Conservation (phyloP, 2,329 filamentous ascomycete species). For the Fusarium cyanostomum region DNA sequence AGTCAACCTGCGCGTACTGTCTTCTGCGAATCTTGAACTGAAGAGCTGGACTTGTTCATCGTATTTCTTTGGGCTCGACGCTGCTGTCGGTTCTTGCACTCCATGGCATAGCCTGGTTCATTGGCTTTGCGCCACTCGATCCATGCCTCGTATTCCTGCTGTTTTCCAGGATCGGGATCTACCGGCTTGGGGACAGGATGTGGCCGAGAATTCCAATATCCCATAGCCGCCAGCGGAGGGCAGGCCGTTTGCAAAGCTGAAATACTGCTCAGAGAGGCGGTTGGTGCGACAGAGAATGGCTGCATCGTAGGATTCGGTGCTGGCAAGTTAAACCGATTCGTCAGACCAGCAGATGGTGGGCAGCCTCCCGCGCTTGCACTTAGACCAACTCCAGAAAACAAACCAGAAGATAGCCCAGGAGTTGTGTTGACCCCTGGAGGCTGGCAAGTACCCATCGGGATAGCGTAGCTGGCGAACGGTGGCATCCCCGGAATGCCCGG, state of each 20-base stretch:
- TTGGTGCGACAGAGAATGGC: not conserved
- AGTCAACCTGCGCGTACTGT: not conserved
- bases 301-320: slow-evolving; percentile 5
- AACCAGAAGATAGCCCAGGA: slow-evolving; percentile 1
- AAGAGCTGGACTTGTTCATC: slow-evolving; percentile 2
- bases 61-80: slow-evolving; percentile 46
- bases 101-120: slow-evolving; percentile 58
- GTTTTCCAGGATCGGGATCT: slow-evolving; percentile 51
- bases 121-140: slow-evolving; percentile 60
- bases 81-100: slow-evolving; percentile 57
- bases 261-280: not conserved
- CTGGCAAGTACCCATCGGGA: not conserved
- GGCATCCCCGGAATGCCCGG: not conserved
- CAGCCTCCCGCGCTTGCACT: not conserved
- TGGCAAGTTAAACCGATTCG: slow-evolving; percentile 3
- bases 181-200: slow-evolving; percentile 53
- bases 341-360: not conserved
- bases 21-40: not conserved
- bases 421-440: not conserved
- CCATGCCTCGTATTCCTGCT: slow-evolving; percentile 59
- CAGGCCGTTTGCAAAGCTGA: slow-evolving; percentile 1
- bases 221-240: slow-evolving; percentile 1
- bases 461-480: not conserved
- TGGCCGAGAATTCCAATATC: not conserved
- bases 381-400: slow-evolving; percentile 13